Evolutionary conservation across 768 basidiomycete genomes (phyloP), one percentile per base, ranked within the genome.

Genomic region (Leucosporidium yakuticum): DNA sequence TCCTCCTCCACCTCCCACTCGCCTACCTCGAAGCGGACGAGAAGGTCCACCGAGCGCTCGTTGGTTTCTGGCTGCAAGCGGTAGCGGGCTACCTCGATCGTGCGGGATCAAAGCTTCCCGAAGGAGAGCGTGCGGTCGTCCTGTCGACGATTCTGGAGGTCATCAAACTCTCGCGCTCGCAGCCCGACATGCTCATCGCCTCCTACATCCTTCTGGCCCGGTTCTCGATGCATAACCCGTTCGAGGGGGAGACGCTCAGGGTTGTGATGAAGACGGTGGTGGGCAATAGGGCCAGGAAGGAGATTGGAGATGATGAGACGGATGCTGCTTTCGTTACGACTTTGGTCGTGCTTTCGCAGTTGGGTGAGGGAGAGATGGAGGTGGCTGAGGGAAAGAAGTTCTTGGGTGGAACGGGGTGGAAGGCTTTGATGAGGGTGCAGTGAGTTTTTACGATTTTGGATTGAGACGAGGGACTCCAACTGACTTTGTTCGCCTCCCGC

Each of bases 31-130:
- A 80, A 69, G 78, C 76, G 17, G 70, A 76, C 21, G 76, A 74
- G 48, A 55, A 55, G 19, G 4, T 77, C 60, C 86, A 95, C 76
- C 86, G 86, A 48, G 84, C 88, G 0, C 79, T 98, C 21, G 78
- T 91, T 54, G 86, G 86, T 1, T 97, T 97, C 80, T 90, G 91
- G 77, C 84, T 88, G 11, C 87, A 88, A 11, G 84, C 84, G 0
- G 79, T 91, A 54, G 84, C 93, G 44, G 91, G 90, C 50, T 94
- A 88, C 75, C 81, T 99, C 49, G 83, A 85, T 48, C 80, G 83
- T 54, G 80, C 77, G 44, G 83, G 86, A 63, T 71, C 76, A 6
- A 71, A 72, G 2, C 55, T 80, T 2, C 77, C 79, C 5, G 65
- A 70, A 31, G 71, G 73, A 14, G 73, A 74, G 34, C 63, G 63